phyloP scores from a whole-genome alignment of 148 eudicot species.

The Cornus suecica region DNA sequence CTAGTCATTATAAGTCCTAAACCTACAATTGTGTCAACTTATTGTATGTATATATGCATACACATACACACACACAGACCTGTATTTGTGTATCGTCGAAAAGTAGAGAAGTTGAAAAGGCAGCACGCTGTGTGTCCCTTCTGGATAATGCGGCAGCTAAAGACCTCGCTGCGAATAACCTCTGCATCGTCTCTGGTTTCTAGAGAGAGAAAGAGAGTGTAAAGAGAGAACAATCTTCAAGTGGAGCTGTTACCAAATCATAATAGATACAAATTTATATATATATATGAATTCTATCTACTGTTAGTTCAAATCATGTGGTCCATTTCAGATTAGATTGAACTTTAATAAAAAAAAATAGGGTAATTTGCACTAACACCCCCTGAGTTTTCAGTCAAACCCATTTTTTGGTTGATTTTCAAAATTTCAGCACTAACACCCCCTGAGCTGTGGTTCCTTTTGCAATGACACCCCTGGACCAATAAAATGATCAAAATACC shows the following conservation, averaged over 20 bases:
- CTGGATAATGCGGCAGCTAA: slow-evolving; percentile 29
- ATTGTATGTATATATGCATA: background rate
- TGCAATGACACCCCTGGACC: too few species aligned
- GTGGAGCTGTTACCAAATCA: background rate
- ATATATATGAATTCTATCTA: slow-evolving; percentile 7
- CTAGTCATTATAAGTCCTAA: too few species aligned
- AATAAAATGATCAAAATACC: too few species aligned
- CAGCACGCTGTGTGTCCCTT: slow-evolving; percentile 28
- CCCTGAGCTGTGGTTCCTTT: too few species aligned
- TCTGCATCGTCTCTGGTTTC: slow-evolving; percentile 43
- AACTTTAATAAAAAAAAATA: too few species aligned
- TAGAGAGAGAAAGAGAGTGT: background rate
- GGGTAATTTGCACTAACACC: too few species aligned
- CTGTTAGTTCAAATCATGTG: too few species aligned
- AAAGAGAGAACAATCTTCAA: background rate
- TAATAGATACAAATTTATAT: background rate
- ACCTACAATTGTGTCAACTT: background rate
- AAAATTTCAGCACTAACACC: too few species aligned
- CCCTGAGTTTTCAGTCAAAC: too few species aligned
- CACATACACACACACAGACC: slow-evolving; percentile 22
- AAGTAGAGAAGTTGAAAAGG: slow-evolving; percentile 72
- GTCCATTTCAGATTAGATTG: too few species aligned
- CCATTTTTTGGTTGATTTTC: too few species aligned
- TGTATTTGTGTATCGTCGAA: slow-evolving; percentile 89
- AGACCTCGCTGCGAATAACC: slow-evolving; percentile 39